Conservation (phyloP, 495 filamentous ascomycete species). For the Aspergillus haitiensis region DNA sequence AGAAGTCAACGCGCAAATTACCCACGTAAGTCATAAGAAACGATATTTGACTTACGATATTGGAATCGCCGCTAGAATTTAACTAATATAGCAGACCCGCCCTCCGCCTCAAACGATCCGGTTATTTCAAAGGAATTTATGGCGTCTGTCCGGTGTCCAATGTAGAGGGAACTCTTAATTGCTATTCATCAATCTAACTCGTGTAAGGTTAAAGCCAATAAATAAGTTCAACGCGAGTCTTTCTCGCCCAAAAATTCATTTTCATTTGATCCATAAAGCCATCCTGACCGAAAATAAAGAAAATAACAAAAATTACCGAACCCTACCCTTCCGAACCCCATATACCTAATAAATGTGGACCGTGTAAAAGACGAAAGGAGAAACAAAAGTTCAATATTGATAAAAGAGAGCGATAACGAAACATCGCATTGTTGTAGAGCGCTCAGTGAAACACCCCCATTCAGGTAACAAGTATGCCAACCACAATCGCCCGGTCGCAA, state of each 20-base stretch:
- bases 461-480: background rate
- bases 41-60: too few relatives aligned
- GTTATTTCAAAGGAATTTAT: background rate
- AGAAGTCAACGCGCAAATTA: too few relatives aligned
- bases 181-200: slow-evolving; percentile 7
- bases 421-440: too few relatives aligned
- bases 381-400: background rate
- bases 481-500: background rate
- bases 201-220: background rate
- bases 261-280: slow-evolving; percentile 6
- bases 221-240: background rate
- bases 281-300: slow-evolving; percentile 10
- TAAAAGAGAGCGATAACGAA: background rate
- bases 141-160: background rate
- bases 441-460: background rate
- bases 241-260: background rate
- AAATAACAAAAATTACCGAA: slow-evolving; percentile 19
- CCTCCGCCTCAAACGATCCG: too few relatives aligned
- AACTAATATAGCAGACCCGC: background rate
- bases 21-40: too few relatives aligned
- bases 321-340: slow-evolving; percentile 32
- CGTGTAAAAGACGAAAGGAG: slow-evolving; percentile 15
- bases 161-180: slow-evolving; percentile 4
- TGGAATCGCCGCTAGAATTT: background rate
- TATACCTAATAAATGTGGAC: slow-evolving; percentile 23